phyloP scores from a whole-genome alignment of 139 green algal genomes.

The Chlamydomonas sp. region DNA sequence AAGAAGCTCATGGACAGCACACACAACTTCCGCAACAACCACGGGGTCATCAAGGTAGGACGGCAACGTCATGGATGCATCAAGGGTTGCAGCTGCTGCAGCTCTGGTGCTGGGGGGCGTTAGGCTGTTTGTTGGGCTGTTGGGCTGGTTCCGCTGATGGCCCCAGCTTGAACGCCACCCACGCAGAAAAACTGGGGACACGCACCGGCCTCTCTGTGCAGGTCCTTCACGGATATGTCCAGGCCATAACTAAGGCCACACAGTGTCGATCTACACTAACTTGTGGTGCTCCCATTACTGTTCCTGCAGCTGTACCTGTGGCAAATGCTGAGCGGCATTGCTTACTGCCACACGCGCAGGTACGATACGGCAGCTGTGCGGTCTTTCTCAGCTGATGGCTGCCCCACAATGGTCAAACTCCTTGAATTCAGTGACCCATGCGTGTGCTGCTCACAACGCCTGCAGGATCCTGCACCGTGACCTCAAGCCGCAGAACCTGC shows the following conservation, averaged over 20 bases:
- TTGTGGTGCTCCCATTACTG: not conserved
- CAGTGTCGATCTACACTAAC: too few relatives aligned
- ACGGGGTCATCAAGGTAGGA: conserved; percentile 83
- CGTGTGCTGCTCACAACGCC: not conserved
- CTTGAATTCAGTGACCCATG: not conserved
- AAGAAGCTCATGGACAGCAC: conserved; percentile 96
- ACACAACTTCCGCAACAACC: conserved; percentile 66
- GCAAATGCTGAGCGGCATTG: conserved; percentile 94
- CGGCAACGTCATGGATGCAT: not conserved
- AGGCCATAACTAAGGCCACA: too few relatives aligned
- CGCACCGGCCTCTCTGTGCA: too few relatives aligned
- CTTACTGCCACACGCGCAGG: conserved; percentile 92
- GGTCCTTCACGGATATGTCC: too few relatives aligned
- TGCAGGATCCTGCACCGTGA: conserved; percentile 92
- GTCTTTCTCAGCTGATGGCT: not conserved
- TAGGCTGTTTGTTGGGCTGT: conserved; percentile 3
- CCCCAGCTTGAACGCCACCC: too few relatives aligned
- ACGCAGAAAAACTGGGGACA: too few relatives aligned
- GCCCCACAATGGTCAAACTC: not conserved
- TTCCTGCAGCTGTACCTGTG: conserved; percentile 89
- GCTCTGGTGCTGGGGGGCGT: not conserved
- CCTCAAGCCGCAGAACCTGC: conserved; percentile 98
- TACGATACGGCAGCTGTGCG: conserved; percentile 28
- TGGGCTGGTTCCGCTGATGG: not conserved
- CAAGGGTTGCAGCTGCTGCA: not conserved